phyloP scores from a whole-genome alignment of 768 basidiomycete genomes.

The Pholiota conissans region DNA sequence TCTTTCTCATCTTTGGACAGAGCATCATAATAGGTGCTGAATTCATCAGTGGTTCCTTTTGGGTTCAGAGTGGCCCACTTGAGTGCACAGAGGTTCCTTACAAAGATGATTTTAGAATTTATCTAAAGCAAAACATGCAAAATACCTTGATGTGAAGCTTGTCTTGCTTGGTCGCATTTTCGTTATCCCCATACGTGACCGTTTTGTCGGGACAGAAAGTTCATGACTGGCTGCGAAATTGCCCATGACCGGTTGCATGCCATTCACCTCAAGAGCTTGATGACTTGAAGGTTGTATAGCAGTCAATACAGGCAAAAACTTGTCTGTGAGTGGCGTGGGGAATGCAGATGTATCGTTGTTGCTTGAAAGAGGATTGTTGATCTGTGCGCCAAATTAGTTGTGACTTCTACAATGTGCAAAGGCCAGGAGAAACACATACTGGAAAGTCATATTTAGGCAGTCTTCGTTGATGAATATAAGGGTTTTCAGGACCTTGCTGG shows the following conservation, averaged over 20 bases:
- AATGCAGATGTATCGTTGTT: neutral
- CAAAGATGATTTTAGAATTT: neutral
- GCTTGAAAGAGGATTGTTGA: neutral
- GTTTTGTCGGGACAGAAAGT: neutral
- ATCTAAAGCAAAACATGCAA: neutral
- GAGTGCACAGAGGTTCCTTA: constrained; percentile 7
- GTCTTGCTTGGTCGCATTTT: constrained; percentile 4
- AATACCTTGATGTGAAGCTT: constrained; percentile 1
- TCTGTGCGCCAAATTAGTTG: neutral
- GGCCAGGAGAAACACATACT: neutral
- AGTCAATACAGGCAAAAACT: neutral
- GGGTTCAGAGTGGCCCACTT: constrained; percentile 4
- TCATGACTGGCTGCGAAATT: neutral
- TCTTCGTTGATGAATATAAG: neutral
- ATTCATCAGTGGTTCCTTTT: constrained; percentile 12
- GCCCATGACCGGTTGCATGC: neutral
- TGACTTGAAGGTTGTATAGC: neutral
- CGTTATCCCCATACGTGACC: neutral
- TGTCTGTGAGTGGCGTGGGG: neutral
- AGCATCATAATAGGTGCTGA: constrained; percentile 10
- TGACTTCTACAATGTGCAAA: neutral
- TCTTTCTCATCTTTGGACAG: constrained; percentile 7
- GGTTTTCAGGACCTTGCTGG: neutral
- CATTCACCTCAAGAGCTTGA: neutral
- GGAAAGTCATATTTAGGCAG: neutral